Conservation (phyloP, 2,329 filamentous ascomycete species). For the Pestalotiopsis fici region DNA sequence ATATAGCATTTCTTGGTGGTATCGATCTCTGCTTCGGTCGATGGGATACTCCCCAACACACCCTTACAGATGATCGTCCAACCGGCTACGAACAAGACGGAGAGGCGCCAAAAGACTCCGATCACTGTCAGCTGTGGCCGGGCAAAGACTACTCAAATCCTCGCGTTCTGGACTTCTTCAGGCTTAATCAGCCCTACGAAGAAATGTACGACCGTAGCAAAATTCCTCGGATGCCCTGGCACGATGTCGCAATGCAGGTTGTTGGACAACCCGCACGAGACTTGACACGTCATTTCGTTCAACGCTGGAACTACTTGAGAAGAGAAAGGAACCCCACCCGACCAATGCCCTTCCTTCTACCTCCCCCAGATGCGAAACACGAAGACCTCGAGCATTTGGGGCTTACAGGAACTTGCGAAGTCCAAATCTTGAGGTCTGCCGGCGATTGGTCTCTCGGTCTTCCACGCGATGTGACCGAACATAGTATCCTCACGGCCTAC, state of each 20-base stretch:
- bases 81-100: slow-evolving; percentile 84
- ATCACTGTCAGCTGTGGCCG: slow-evolving; percentile 94
- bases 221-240: slow-evolving; percentile 95
- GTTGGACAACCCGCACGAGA: slow-evolving; percentile 95
- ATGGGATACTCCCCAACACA: slow-evolving; percentile 96
- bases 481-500: slow-evolving; percentile 95
- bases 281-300: slow-evolving; percentile 92
- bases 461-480: slow-evolving; percentile 70
- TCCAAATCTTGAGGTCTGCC: slow-evolving; percentile 91
- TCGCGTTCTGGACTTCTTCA: slow-evolving; percentile 91
- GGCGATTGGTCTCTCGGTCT: slow-evolving; percentile 91
- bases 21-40: slow-evolving; percentile 96
- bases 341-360: slow-evolving; percentile 89
- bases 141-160: slow-evolving; percentile 99
- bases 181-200: slow-evolving; percentile 90
- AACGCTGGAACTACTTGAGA: slow-evolving; percentile 96
- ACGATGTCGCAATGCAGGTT: slow-evolving; percentile 97
- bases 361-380: slow-evolving; percentile 86
- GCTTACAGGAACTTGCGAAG: slow-evolving; percentile 90
- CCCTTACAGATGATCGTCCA: slow-evolving; percentile 86
- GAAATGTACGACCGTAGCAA: slow-evolving; percentile 96
- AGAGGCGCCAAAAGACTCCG: slow-evolving; percentile 79
- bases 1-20: slow-evolving; percentile 91
- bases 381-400: slow-evolving; percentile 86
- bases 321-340: slow-evolving; percentile 90